Base-by-base conservation (phyloP, 768 basidiomycete species). In the Hydnomerulius pinastri region DNA sequence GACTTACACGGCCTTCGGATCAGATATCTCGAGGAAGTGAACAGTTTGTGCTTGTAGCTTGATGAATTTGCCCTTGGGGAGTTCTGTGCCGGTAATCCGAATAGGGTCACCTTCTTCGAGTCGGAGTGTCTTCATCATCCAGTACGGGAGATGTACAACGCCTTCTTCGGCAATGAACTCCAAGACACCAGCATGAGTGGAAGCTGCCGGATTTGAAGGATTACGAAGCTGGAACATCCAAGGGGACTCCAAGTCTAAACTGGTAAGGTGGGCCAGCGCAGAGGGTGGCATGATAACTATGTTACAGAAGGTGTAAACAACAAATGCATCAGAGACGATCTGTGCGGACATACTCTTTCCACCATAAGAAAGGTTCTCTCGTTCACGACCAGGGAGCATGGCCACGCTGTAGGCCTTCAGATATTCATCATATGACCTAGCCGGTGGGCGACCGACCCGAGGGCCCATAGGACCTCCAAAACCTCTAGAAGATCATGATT, bases 151-250 rank as follows among this genome's bases (percentile, higher is more conserved):
- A 74, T 98, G 89, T 3, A 95, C 95, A 12, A 89, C 78, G 11
- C 97, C 97, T 69, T 98, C 96, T 49, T 97, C 88, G 2, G 97
- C 96, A 57, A 98, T 98, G 71, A 99, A 99, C 66, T 99, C 97
- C 24, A 99, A 81, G 23, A 99, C 97, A 76, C 97, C 97, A 1
- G 90, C 91, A 65, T 99, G 92, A 1, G 97, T 98, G 18, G 82
- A 94, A 46, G 81, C 89, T 28, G 83, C 90, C 44, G 79, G 77
- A 72, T 88, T 95, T 60, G 73, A 43, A 1, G 97, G 96, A 70
- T 98, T 98, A 42, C 91, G 87, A 44, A 99, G 77, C 56, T 96
- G 87, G 68, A 99, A 99, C 77, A 90, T 92, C 95, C 95, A 97
- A 0, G 97, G 97, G 0, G 80, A 78, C 53, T 92, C 87, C 37